Base-by-base conservation (phyloP, 164 flowering plant genomes). In the Dillenia suffruticosa region DNA sequence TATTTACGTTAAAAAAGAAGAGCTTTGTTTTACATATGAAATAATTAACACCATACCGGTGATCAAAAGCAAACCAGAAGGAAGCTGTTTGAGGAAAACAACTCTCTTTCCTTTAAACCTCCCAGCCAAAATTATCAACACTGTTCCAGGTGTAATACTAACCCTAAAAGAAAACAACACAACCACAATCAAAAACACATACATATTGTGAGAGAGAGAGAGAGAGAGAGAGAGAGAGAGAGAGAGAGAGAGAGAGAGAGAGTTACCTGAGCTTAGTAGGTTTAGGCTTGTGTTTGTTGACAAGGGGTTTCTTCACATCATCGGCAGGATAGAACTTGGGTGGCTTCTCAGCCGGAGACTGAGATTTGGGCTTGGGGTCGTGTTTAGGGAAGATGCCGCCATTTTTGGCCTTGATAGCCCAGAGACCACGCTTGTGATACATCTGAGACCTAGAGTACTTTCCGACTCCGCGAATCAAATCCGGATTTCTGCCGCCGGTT, bases 321-420 rank as follows among this genome's bases (percentile, higher is more conserved):
- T 26, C 32, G 32, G 32, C 32, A 26, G 32, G 32, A 26, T 26
- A 26, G 32, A 26, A 26, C 32, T 26, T 26, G 32, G 32, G 32
- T 26, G 32, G 32, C 32, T 26, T 26, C 32, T 26, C 5, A 26
- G 5, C 22, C 22, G 22, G 22, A 19, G 22, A 19, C 22, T 19
- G 22, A 19, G 22, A 19, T 44, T 66, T 70, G 12, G 86, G 65
- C 46, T 74, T 66, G 10, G 10, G 59, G 13, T 77, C 84, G 69
- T 90, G 96, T 40, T 57, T 74, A n/a, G 96, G 97, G 72, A 93
- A 88, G 40, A 64, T 77, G 65, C 98, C 97, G 62, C 92, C 97
- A 59, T 93, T 79, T 56, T 93, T 93, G 58, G 93, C 92, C 81
- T 93, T 93, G 79, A 93, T 85, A 0, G 98, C 98, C 94, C 97